phyloP scores from a whole-genome alignment of 805 yeast species.

The Sporopachydermia quercuum region DNA sequence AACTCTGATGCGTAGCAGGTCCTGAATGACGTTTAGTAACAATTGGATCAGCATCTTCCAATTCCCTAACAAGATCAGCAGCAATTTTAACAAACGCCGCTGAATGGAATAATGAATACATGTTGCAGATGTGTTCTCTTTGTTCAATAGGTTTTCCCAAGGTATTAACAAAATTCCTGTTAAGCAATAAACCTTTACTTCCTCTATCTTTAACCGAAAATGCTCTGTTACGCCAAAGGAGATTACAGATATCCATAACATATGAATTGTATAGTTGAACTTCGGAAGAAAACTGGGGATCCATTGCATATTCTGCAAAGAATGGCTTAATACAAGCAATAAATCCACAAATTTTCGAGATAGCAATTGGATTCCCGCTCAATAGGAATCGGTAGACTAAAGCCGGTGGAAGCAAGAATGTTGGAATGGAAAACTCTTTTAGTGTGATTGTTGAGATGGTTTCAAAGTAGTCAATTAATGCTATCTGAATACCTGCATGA shows the following conservation, averaged over 20 bases:
- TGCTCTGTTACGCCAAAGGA: constrained; percentile 41
- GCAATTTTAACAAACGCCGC: constrained; percentile 34
- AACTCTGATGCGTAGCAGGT: constrained; percentile 32
- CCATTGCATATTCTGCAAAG: constrained; percentile 7
- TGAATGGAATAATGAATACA: constrained; percentile 30
- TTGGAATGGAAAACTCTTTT: constrained; percentile 10
- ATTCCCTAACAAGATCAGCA: constrained; percentile 27
- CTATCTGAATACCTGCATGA: constrained; percentile 5
- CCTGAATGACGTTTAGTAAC: constrained; percentile 32
- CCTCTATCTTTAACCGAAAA: constrained; percentile 23
- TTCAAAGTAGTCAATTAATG: constrained; percentile 7
- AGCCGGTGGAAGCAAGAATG: constrained; percentile 25
- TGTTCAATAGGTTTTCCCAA: constrained; percentile 16
- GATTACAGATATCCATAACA: constrained; percentile 40
- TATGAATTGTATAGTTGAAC: constrained; percentile 30
- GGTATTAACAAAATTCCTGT: constrained; percentile 18
- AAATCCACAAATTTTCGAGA: constrained; percentile 32
- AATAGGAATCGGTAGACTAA: constrained; percentile 25
- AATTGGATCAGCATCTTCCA: constrained; percentile 27
- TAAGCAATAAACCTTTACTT: constrained; percentile 24
- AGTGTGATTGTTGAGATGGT: constrained; percentile 12
- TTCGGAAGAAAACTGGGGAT: constrained; percentile 10
- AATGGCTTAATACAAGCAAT: constrained; percentile 21
- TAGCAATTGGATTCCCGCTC: constrained; percentile 27
- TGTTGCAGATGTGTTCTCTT: constrained; percentile 13